These are phyloP conservation scores for Posidonia australis DNA, from an alignment of 106 monocot genomes.

Conservation along the genomic window DNA sequence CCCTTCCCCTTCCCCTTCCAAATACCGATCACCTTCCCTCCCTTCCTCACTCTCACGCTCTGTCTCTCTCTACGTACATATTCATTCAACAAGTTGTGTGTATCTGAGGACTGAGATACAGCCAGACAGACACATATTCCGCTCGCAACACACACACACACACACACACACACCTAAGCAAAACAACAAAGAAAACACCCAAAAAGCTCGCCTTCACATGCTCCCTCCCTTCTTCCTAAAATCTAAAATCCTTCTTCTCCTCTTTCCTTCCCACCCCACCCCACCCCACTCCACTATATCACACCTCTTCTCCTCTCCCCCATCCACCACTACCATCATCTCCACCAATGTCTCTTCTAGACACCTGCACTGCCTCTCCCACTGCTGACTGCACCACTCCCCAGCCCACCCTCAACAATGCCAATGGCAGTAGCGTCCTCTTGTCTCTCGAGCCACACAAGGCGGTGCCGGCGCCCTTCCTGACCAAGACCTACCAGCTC, in stretches of 20 bases:
- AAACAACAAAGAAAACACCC: conserved; percentile 2
- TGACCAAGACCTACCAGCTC: conserved; percentile 80
- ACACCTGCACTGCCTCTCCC: neutral
- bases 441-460: conserved; percentile 27
- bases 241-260: neutral
- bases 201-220: neutral
- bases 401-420: neutral
- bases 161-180: conserved; percentile 3
- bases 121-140: conserved; percentile 1
- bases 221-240: neutral
- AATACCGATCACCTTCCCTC: neutral
- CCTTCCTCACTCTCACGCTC: neutral
- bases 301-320: neutral
- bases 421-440: neutral
- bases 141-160: neutral
- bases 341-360: conserved; percentile 2
- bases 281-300: too few relatives aligned
- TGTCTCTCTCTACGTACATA: neutral
- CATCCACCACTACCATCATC: neutral
- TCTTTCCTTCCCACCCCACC: neutral
- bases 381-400: neutral
- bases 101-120: neutral
- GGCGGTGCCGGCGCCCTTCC: conserved; percentile 66
- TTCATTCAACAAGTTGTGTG: too few relatives aligned
- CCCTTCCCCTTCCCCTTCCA: conserved; percentile 7